Percentiles rank a stretch among this genome's conserved stretches.
Conservation (phyloP, 495 filamentous ascomycete species). For the Tuber magnatum region DNA sequence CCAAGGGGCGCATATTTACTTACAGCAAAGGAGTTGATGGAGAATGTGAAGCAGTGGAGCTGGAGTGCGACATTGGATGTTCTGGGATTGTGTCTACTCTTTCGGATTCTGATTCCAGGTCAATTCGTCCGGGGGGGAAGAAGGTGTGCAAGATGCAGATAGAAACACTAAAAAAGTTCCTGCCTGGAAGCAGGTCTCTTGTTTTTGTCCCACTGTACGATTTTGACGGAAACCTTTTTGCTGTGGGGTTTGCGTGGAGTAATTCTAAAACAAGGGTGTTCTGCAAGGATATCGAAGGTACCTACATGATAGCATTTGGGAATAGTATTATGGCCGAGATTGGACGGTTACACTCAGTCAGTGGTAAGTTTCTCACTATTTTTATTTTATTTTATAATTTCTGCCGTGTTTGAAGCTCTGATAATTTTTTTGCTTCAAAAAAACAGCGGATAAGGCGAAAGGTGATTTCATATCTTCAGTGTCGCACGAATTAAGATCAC, state of each 20-base stretch:
- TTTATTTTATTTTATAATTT: neutral
- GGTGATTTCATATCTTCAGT: conserved; percentile 65
- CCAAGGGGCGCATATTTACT: conserved; percentile 32
- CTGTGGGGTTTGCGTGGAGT: conserved; percentile 39
- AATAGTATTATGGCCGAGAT: conserved; percentile 41
- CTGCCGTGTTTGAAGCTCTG: conserved; percentile 3
- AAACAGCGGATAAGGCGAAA: conserved; percentile 52
- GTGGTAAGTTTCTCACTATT: conserved; percentile 31
- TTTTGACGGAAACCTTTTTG: conserved; percentile 38
- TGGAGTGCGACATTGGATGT: neutral
- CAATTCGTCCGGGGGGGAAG: neutral
- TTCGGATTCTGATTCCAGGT: neutral
- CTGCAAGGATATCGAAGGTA: conserved; percentile 35
- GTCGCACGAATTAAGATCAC: conserved; percentile 70
- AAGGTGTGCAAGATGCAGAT: conserved; percentile 5
- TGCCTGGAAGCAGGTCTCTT: conserved; percentile 28
- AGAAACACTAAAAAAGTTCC: conserved; percentile 25
- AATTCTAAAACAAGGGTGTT: conserved; percentile 30
- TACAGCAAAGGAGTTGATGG: conserved; percentile 1
- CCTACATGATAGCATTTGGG: conserved; percentile 38
- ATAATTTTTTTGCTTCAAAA: conserved; percentile 10
- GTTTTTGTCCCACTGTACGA: conserved; percentile 42
- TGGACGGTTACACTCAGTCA: conserved; percentile 43
- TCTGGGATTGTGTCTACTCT: neutral
- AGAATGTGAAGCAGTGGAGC: neutral